phyloP scores from a whole-genome alignment of 2,329 filamentous ascomycete species.

The Mycosphaerella arachidis region DNA sequence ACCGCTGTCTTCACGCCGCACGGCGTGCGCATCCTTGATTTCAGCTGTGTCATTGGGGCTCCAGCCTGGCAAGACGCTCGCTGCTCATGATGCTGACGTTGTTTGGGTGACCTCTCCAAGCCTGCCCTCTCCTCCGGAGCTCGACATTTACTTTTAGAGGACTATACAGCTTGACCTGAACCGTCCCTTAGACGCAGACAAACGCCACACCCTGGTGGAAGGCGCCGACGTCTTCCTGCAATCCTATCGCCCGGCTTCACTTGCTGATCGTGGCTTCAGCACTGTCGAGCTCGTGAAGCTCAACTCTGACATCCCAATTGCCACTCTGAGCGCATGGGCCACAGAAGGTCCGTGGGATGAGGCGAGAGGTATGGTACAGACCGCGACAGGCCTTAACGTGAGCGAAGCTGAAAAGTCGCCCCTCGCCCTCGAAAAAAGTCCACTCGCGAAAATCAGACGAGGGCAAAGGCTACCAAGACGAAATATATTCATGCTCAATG shows the following conservation, averaged over 20 bases:
- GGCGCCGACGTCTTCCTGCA: constrained; percentile 44
- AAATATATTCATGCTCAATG: too few relatives aligned
- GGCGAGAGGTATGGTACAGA: constrained; percentile 51
- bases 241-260: constrained; percentile 46
- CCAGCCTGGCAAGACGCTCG: constrained; percentile 29
- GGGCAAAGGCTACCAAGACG: too few relatives aligned
- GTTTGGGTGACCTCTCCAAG: constrained; percentile 28
- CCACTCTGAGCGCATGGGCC: constrained; percentile 53
- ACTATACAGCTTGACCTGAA: constrained; percentile 35
- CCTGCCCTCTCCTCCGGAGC: constrained; percentile 23
- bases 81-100: constrained; percentile 31
- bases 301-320: constrained; percentile 47
- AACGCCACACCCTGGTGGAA: constrained; percentile 31
- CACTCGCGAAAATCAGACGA: too few relatives aligned
- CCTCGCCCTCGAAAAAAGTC: too few relatives aligned
- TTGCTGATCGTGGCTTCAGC: constrained; percentile 43
- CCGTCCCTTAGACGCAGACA: constrained; percentile 20
- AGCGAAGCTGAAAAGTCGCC: too few relatives aligned
- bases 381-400: constrained; percentile 53
- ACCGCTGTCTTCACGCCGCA: too few relatives aligned
- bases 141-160: constrained; percentile 29
- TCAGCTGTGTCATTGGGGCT: constrained; percentile 29
- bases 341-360: constrained; percentile 44
- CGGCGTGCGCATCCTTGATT: constrained; percentile 35
- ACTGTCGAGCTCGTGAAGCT: constrained; percentile 35